phyloP scores from a whole-genome alignment of 1,284 basidiomycete genomes.

The Austroboletus niveus region DNA sequence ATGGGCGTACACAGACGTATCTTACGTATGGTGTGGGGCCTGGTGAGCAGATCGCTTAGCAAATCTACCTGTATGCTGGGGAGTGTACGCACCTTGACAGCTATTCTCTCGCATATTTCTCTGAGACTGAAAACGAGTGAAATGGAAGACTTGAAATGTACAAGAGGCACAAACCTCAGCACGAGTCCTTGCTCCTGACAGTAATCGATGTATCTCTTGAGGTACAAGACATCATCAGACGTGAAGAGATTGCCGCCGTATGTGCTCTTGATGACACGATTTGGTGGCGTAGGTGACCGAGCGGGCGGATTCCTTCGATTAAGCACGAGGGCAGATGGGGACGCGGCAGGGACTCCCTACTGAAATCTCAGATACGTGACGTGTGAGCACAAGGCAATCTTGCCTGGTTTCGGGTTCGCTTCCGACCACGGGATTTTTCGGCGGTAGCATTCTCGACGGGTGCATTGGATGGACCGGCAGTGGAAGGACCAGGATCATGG shows the following conservation, averaged over 20 bases:
- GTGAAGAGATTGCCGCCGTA: slow-evolving; percentile 84
- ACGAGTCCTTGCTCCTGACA: slow-evolving; percentile 80
- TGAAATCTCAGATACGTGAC: slow-evolving; percentile 9
- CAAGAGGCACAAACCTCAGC: slow-evolving; percentile 49
- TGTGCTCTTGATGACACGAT: slow-evolving; percentile 78
- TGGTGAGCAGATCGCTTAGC: slow-evolving; percentile 27
- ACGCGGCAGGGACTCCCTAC: slow-evolving; percentile 56
- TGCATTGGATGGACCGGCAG: slow-evolving; percentile 29
- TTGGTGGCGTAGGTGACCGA: slow-evolving; percentile 78
- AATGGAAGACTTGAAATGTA: background rate
- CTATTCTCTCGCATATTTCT: slow-evolving; percentile 81
- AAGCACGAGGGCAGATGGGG: slow-evolving; percentile 60
- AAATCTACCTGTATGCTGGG: background rate
- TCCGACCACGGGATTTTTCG: slow-evolving; percentile 56
- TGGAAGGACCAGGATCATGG: slow-evolving; percentile 47
- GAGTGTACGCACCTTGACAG: slow-evolving; percentile 57
- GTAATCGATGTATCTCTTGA: slow-evolving; percentile 82
- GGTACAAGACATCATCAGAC: slow-evolving; percentile 71
- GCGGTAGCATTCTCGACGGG: slow-evolving; percentile 21
- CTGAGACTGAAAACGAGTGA: slow-evolving; percentile 48
- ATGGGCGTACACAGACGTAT: background rate
- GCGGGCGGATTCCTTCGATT: slow-evolving; percentile 61
- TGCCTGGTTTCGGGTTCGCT: slow-evolving; percentile 59
- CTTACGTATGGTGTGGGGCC: slow-evolving; percentile 82
- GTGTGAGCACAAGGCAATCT: slow-evolving; percentile 6